Percentiles rank a stretch among this genome's conserved stretches.
These are phyloP conservation scores for Penicillium robsamsonii DNA, from an alignment of 495 filamentous ascomycete species.

Conservation along the genomic window DNA sequence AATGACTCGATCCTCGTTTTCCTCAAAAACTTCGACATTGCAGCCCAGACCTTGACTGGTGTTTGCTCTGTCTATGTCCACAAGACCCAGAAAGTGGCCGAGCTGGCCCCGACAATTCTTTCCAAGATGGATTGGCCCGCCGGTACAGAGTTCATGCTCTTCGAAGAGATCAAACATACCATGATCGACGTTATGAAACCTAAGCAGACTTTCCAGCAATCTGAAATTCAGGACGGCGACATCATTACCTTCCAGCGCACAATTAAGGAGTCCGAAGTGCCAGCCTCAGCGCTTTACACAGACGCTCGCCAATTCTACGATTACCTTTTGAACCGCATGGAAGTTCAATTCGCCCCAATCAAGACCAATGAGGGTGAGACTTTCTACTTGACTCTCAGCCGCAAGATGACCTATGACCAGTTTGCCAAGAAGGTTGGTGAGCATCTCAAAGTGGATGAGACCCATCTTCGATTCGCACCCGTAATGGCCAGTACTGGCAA, in stretches of 20 bases:
- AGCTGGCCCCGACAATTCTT: constrained; percentile 76
- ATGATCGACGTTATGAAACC: constrained; percentile 97
- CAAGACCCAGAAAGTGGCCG: constrained; percentile 80
- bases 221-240: constrained; percentile 96
- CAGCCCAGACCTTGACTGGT: constrained; percentile 70
- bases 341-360: constrained; percentile 52
- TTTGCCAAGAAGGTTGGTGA: constrained; percentile 84
- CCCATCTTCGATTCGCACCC: constrained; percentile 86
- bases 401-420: constrained; percentile 88
- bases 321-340: constrained; percentile 79
- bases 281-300: constrained; percentile 44
- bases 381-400: constrained; percentile 74
- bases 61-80: constrained; percentile 80
- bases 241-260: constrained; percentile 89
- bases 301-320: constrained; percentile 89
- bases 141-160: constrained; percentile 63
- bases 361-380: constrained; percentile 45
- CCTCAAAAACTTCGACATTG: constrained; percentile 85
- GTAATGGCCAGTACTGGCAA: constrained; percentile 71
- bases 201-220: constrained; percentile 80
- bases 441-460: constrained; percentile 70
- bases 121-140: constrained; percentile 85
- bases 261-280: constrained; percentile 59
- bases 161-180: constrained; percentile 93
- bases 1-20: constrained; percentile 75